Conservation (phyloP, 2,329 filamentous ascomycete genomes). For the Thielaviopsis ethacetica region DNA sequence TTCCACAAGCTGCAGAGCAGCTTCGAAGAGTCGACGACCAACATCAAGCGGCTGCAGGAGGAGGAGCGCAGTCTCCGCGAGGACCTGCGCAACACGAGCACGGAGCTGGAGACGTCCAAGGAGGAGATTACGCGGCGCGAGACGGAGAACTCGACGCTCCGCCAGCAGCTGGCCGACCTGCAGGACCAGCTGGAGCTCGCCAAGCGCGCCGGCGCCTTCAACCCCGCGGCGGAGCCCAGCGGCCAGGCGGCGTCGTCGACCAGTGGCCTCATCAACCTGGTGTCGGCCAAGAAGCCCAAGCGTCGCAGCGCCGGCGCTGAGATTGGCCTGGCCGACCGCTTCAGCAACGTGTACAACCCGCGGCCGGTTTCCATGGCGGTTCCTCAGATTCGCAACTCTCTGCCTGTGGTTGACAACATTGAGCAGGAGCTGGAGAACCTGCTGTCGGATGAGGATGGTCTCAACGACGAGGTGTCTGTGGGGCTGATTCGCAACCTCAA, state of each 20-base stretch:
- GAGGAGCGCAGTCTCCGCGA: slow-evolving; percentile 80
- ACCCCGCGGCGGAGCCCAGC: slow-evolving; percentile 44
- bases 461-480: slow-evolving; percentile 95
- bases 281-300: slow-evolving; percentile 94
- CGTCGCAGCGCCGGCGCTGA: slow-evolving; percentile 81
- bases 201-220: slow-evolving; percentile 52
- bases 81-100: slow-evolving; percentile 59
- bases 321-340: slow-evolving; percentile 69
- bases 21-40: slow-evolving; percentile 78
- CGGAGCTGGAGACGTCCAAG: slow-evolving; percentile 67
- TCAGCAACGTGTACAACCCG: slow-evolving; percentile 85
- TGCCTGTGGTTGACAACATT: slow-evolving; percentile 67
- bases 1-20: slow-evolving; percentile 81
- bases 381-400: slow-evolving; percentile 31
- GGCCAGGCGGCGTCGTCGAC: slow-evolving; percentile 29
- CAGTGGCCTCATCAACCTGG: slow-evolving; percentile 84
- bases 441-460: slow-evolving; percentile 82
- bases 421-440: slow-evolving; percentile 90
- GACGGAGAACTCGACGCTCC: slow-evolving; percentile 67
- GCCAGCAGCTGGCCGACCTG: slow-evolving; percentile 76
- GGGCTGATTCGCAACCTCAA: slow-evolving; percentile 92
- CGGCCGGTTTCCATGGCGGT: slow-evolving; percentile 93
- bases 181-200: slow-evolving; percentile 85
- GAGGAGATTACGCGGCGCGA: slow-evolving; percentile 61
- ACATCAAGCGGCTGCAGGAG: slow-evolving; percentile 86